These are phyloP conservation scores for Aristolochia contorta DNA, from an alignment of 164 flowering plant genomes.

Conservation along the genomic window DNA sequence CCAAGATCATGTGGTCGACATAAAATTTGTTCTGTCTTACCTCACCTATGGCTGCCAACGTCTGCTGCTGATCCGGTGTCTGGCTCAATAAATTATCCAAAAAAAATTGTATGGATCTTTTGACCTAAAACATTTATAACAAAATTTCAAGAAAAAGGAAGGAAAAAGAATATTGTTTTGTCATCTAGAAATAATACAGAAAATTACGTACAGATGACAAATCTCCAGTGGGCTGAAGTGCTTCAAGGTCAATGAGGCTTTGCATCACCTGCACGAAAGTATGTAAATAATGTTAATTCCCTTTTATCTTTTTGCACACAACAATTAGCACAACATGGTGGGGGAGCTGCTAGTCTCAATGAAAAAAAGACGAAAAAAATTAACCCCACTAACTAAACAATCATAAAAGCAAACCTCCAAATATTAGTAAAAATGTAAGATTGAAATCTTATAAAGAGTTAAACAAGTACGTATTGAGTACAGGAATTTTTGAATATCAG, in stretches of 20 bases:
- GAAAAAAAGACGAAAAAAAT: background rate
- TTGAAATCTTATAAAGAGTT: too few species aligned
- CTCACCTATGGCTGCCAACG: slow-evolving; percentile 90
- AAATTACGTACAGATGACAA: slow-evolving; percentile 54
- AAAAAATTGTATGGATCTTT: slow-evolving; percentile 89
- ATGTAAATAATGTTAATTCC: background rate
- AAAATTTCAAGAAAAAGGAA: too few species aligned
- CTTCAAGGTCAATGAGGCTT: slow-evolving; percentile 72
- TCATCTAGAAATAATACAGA: background rate
- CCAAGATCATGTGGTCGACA: background rate
- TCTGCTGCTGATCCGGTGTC: slow-evolving; percentile 74
- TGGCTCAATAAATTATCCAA: slow-evolving; percentile 70
- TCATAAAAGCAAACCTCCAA: too few species aligned
- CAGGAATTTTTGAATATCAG: too few species aligned
- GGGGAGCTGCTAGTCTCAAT: background rate
- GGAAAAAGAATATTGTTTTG: too few species aligned
- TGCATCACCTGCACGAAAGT: slow-evolving; percentile 59
- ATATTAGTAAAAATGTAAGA: too few species aligned
- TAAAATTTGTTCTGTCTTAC: slow-evolving; percentile 27
- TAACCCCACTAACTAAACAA: too few species aligned
- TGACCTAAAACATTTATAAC: slow-evolving; percentile 36
- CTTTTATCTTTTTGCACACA: too few species aligned
- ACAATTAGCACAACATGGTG: too few species aligned
- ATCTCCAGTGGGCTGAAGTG: slow-evolving; percentile 95
- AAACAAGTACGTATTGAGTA: too few species aligned